phyloP scores from a whole-genome alignment of 2,329 filamentous ascomycete species.

The Byssoonygena ceratinophila region DNA sequence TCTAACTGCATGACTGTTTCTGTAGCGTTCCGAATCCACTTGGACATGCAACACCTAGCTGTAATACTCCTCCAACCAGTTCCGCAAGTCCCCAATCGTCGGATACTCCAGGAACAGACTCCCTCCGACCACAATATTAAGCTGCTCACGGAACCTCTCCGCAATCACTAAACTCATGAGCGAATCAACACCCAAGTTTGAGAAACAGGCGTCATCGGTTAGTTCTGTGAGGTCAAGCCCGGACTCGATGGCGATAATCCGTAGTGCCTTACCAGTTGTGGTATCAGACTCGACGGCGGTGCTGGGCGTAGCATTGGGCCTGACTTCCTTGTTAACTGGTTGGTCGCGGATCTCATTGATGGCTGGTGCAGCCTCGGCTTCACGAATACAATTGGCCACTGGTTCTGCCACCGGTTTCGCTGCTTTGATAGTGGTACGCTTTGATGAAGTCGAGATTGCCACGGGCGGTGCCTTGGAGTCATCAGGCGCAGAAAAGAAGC shows the following conservation, averaged over 20 bases:
- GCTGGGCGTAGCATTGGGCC: neutral
- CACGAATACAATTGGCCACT: neutral
- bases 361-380: neutral
- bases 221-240: conserved; percentile 12
- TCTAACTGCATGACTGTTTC: too few species aligned
- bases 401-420: neutral
- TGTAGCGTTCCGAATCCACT: too few species aligned
- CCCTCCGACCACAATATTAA: conserved; percentile 16
- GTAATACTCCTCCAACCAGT: conserved; percentile 4
- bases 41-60: neutral
- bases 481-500: conserved; percentile 27
- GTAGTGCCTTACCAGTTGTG: neutral
- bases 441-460: neutral
- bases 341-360: neutral
- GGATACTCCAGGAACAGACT: conserved; percentile 8
- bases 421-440: neutral
- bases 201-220: conserved; percentile 12
- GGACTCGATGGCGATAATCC: conserved; percentile 13
- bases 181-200: conserved; percentile 29
- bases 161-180: conserved; percentile 30
- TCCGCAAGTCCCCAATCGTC: conserved; percentile 4
- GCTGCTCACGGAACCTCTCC: conserved; percentile 25
- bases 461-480: neutral
- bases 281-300: neutral
- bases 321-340: neutral